Evolutionary conservation across 1,284 basidiomycete species (phyloP).

Genomic region (Pseudozyma sp.): DNA sequence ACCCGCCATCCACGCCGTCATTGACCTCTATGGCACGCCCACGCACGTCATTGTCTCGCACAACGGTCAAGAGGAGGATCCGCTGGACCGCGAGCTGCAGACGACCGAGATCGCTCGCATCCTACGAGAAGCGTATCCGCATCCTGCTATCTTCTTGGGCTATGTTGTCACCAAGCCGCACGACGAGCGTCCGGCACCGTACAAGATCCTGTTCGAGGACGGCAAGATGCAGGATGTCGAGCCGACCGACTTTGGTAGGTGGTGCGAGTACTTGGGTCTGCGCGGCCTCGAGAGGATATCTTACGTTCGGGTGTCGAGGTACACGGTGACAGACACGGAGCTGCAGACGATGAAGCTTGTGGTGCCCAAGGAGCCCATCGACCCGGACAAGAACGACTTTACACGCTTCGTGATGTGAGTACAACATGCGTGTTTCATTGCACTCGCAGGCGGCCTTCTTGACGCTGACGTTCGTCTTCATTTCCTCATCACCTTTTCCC

Average conservation of each 20-base stretch:
- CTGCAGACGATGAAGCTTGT: slow-evolving; percentile 64
- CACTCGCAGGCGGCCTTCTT: no score
- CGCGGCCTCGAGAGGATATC: slow-evolving; percentile 58
- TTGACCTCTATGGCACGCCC: slow-evolving; percentile 83
- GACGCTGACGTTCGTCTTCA: no score
- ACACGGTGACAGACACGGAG: slow-evolving; percentile 65
- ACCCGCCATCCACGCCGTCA: slow-evolving; percentile 79
- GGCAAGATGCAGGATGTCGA: slow-evolving; percentile 71
- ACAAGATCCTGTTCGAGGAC: slow-evolving; percentile 77
- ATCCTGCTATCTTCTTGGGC: slow-evolving; percentile 83
- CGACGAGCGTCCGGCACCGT: slow-evolving; percentile 81
- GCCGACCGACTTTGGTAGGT: slow-evolving; percentile 54
- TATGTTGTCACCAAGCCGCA: slow-evolving; percentile 80
- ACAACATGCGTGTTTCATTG: no score
- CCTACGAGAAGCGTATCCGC: slow-evolving; percentile 79
- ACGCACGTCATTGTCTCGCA: slow-evolving; percentile 88
- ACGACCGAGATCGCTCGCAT: slow-evolving; percentile 84
- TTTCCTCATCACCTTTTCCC: background rate
- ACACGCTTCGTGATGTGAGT: slow-evolving; percentile 47
- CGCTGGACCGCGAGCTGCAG: slow-evolving; percentile 87
- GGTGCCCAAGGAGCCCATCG: slow-evolving; percentile 49
- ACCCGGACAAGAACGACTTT: slow-evolving; percentile 51
- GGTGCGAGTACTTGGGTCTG: slow-evolving; percentile 67
- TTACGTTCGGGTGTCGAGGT: slow-evolving; percentile 63
- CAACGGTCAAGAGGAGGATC: slow-evolving; percentile 92